A percentile compares a stretch with the other conserved stretches of the same genome.
Evolutionary conservation across 805 yeast genomes (phyloP).

Genomic region (Wickerhamiella galacta): DNA sequence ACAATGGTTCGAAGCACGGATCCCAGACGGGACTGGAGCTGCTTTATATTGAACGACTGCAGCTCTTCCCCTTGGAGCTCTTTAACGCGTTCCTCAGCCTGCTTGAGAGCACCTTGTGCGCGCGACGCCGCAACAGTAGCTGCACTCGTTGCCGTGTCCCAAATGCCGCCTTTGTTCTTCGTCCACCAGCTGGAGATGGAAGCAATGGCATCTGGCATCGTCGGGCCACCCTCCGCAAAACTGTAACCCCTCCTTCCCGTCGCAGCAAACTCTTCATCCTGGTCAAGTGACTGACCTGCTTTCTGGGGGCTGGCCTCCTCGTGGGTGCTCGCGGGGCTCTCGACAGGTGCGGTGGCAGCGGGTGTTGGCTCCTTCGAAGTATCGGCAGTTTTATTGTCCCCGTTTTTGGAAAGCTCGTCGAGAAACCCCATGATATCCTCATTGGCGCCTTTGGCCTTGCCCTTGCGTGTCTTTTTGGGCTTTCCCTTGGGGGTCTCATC

Average conservation of each 20-base stretch:
- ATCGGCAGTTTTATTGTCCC: too few species aligned
- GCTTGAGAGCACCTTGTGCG: conserved; percentile 22
- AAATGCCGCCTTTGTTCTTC: conserved; percentile 23
- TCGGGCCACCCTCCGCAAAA: too few species aligned
- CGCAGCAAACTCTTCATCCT: too few species aligned
- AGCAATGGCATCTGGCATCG: conserved; percentile 19
- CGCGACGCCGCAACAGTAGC: conserved; percentile 8
- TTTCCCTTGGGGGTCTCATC: conserved; percentile 14
- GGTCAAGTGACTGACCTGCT: too few species aligned
- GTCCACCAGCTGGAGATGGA: conserved; percentile 24
- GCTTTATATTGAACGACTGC: conserved; percentile 12
- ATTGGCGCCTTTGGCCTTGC: conserved; percentile 16
- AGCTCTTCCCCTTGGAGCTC: conserved; percentile 22
- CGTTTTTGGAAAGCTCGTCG: conserved; percentile 22
- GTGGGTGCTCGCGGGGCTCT: too few species aligned
- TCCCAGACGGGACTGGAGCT: conserved; percentile 21
- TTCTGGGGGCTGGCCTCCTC: too few species aligned
- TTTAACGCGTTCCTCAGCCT: conserved; percentile 26
- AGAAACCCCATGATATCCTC: conserved; percentile 29
- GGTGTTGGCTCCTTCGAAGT: too few species aligned
- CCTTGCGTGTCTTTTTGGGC: conserved; percentile 10
- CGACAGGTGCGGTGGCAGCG: too few species aligned
- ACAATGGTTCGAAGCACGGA: conserved; percentile 27
- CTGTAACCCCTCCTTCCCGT: too few species aligned
- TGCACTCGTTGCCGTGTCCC: conserved; percentile 25